phyloP scores from a whole-genome alignment of 2,329 filamentous ascomycete species.

The Penicillium sp. region DNA sequence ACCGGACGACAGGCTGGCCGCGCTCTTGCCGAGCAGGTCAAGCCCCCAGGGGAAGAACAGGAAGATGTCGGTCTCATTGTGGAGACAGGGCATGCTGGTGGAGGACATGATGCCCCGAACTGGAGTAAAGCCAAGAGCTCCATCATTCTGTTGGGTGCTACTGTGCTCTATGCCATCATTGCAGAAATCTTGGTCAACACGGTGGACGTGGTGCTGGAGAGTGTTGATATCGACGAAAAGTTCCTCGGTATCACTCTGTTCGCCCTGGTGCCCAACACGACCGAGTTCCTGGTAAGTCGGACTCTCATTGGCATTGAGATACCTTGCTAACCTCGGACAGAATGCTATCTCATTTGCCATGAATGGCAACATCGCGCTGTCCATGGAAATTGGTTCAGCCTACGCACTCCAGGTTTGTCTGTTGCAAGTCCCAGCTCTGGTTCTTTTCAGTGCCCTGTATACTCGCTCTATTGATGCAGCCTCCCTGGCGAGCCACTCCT shows the following conservation, averaged over 20 bases:
- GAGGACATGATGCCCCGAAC: slow-evolving; percentile 96
- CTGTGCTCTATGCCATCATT: slow-evolving; percentile 89
- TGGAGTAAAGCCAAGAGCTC: slow-evolving; percentile 92
- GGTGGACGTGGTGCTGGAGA: slow-evolving; percentile 90
- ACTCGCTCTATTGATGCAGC: slow-evolving; percentile 50
- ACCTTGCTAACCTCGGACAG: slow-evolving; percentile 41
- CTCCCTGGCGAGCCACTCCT: slow-evolving; percentile 47
- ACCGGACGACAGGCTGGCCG: slow-evolving; percentile 33
- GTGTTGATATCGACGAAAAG: slow-evolving; percentile 90
- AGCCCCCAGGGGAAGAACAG: slow-evolving; percentile 39
- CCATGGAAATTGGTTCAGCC: slow-evolving; percentile 97
- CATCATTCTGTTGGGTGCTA: slow-evolving; percentile 81
- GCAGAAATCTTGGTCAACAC: slow-evolving; percentile 96
- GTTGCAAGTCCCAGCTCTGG: slow-evolving; percentile 86
- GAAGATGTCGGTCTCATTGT: slow-evolving; percentile 45
- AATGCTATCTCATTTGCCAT: slow-evolving; percentile 99
- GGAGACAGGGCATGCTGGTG: slow-evolving; percentile 47
- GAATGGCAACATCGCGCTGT: slow-evolving; percentile 98
- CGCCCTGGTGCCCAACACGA: slow-evolving; percentile 94
- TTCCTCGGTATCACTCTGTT: slow-evolving; percentile 96
- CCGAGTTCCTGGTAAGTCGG: slow-evolving; percentile 80
- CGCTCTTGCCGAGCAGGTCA: slow-evolving; percentile 34
- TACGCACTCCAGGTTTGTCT: slow-evolving; percentile 96
- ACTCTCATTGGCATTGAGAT: not conserved
- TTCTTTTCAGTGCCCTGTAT: slow-evolving; percentile 81